Conservation (phyloP, 116 monocot species). For the Papilionanthe hybrid region DNA sequence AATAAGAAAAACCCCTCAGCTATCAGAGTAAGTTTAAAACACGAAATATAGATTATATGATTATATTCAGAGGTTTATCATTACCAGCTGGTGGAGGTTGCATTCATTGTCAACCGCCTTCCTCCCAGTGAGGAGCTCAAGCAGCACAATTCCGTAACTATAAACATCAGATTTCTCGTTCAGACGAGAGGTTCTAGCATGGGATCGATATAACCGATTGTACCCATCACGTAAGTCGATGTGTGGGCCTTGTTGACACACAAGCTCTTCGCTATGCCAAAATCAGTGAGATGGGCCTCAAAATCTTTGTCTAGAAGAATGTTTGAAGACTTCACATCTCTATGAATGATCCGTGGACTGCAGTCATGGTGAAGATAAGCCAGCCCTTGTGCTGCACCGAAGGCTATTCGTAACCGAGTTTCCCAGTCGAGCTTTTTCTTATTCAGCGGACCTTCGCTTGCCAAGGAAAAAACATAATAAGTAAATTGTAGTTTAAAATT, state of each 20-base stretch:
- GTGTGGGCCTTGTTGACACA: constrained; percentile 88
- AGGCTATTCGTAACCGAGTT: constrained; percentile 57
- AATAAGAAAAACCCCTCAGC: too few relatives aligned
- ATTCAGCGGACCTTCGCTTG: constrained; percentile 50
- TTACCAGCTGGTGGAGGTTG: constrained; percentile 94
- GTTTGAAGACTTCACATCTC: constrained; percentile 93
- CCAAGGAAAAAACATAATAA: not conserved
- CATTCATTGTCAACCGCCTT: constrained; percentile 88
- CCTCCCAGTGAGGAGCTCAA: constrained; percentile 84
- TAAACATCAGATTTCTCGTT: constrained; percentile 98
- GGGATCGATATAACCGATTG: constrained; percentile 95
- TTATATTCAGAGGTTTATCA: not conserved
- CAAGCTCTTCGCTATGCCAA: constrained; percentile 91
- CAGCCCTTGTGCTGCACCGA: constrained; percentile 86
- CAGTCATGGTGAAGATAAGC: constrained; percentile 97
- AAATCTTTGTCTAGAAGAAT: constrained; percentile 90
- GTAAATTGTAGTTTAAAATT: too few relatives aligned
- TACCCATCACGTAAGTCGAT: constrained; percentile 94
- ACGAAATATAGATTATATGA: not conserved
- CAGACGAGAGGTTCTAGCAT: constrained; percentile 84
- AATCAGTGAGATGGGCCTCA: constrained; percentile 89
- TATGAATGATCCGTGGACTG: constrained; percentile 85
- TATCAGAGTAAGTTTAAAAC: too few relatives aligned
- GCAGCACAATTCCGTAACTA: constrained; percentile 84
- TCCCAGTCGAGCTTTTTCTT: constrained; percentile 90